These are phyloP conservation scores for Delitschia confertaspora DNA, from an alignment of 495 filamentous ascomycete species.

Conservation along the genomic window DNA sequence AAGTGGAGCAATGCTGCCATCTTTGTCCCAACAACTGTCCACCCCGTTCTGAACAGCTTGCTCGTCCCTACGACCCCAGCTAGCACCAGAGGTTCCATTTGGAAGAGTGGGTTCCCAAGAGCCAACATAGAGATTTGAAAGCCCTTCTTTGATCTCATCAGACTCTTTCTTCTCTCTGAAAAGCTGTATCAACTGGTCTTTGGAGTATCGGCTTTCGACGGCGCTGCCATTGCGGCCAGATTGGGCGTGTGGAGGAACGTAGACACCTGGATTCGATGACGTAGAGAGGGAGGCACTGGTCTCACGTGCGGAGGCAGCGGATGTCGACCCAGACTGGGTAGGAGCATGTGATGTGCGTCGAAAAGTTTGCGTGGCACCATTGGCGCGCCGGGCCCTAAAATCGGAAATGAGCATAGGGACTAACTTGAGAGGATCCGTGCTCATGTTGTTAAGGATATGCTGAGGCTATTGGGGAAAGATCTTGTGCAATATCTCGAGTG, in stretches of 20 bases:
- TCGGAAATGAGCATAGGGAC: too few relatives aligned
- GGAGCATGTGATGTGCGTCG: slow-evolving; percentile 70
- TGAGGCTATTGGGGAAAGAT: slow-evolving; percentile 3
- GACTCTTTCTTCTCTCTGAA: slow-evolving; percentile 53
- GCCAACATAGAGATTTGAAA: slow-evolving; percentile 61
- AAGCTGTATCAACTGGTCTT: slow-evolving; percentile 72
- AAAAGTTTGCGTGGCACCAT: slow-evolving; percentile 78
- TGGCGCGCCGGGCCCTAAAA: slow-evolving; percentile 63
- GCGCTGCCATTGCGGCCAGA: slow-evolving; percentile 51
- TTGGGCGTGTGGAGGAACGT: slow-evolving; percentile 53
- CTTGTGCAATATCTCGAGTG: slow-evolving; percentile 8
- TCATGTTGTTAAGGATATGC: neutral
- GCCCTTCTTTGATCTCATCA: slow-evolving; percentile 50
- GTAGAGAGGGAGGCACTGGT: slow-evolving; percentile 19
- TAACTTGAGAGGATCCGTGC: neutral
- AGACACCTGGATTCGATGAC: slow-evolving; percentile 44
- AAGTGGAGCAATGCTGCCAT: slow-evolving; percentile 63
- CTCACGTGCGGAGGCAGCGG: slow-evolving; percentile 17
- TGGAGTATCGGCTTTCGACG: slow-evolving; percentile 61
- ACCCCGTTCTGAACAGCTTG: slow-evolving; percentile 49
- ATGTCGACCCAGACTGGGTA: slow-evolving; percentile 32
- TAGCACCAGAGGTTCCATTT: slow-evolving; percentile 52
- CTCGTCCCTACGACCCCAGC: slow-evolving; percentile 73
- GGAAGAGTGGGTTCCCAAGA: slow-evolving; percentile 65
- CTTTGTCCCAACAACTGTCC: slow-evolving; percentile 82